Evolutionary conservation across 768 basidiomycete species (phyloP).

Genomic region (Boletus sensibilis): DNA sequence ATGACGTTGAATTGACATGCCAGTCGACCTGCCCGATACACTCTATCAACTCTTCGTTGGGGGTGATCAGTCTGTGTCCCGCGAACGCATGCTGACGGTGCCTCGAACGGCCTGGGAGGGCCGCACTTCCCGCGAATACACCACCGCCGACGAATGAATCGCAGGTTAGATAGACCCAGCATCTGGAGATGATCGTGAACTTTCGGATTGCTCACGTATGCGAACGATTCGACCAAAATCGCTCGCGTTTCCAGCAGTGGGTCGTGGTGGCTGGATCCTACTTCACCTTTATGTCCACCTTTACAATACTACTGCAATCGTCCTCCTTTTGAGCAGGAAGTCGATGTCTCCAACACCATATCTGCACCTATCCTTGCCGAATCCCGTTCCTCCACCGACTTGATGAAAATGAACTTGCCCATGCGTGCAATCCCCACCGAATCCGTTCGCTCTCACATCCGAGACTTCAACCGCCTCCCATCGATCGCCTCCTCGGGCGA

Average conservation of each 20-base stretch:
- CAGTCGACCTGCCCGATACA: constrained; percentile 40
- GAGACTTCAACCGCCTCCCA: no score
- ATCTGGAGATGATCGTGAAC: constrained; percentile 42
- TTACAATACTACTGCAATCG: constrained; percentile 11
- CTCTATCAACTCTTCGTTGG: constrained; percentile 35
- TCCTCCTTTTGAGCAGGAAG: constrained; percentile 17
- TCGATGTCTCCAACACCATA: constrained; percentile 21
- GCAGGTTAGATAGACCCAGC: constrained; percentile 37
- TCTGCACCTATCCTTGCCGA: constrained; percentile 26
- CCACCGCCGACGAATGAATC: constrained; percentile 38
- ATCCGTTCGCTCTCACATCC: no score
- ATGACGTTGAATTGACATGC: constrained; percentile 25
- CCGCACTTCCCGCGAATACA: constrained; percentile 20
- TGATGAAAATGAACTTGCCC: no score
- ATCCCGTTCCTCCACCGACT: no score
- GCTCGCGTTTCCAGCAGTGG: constrained; percentile 42
- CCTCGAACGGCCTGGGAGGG: constrained; percentile 21
- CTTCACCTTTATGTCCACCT: no score
- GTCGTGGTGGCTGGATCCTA: constrained; percentile 5
- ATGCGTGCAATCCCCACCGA: no score
- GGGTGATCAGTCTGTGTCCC: constrained; percentile 16
- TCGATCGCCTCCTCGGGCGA: no score
- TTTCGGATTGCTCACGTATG: constrained; percentile 47
- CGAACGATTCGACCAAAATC: constrained; percentile 51
- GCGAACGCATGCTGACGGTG: constrained; percentile 10